Evolutionary conservation across 1,139 yeast genomes (phyloP), one percentile per base, ranked within the genome.

Genomic region (Oligophagozyma castellii): DNA sequence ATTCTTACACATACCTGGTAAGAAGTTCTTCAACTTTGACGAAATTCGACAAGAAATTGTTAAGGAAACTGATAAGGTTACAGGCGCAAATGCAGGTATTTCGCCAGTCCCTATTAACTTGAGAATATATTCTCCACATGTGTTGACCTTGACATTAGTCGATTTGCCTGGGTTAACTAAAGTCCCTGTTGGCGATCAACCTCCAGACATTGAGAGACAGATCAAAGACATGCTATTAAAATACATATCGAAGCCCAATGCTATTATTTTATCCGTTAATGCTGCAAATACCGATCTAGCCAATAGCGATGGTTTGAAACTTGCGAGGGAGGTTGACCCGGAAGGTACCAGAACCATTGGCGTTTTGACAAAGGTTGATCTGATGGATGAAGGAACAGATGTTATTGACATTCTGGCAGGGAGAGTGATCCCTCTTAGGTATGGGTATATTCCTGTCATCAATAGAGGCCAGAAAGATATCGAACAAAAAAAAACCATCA

Each of bases 101-200:
- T 81, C 95, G 2, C 69, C 95, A 1, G 73, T 73, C 13, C 98
- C 98, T 34, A 89, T 89, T 54, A 89, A 89, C 56, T 67, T 89
- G 53, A 70, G 95, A 58, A 84, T 89, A 42, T 86, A 79, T 56
- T 86, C 96, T 16, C 98, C 99, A 10, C 89, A 86, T 51, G 98
- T 89, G 29, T 66, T 89, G 49, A 89, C 96, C 10, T 70, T 89
- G 56, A 92, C 99, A 3, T 69, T 89, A 49, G 98, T 89, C 24
- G 99, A 89, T 64, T 67, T 89, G 46, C 99, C 99, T 10, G 99
- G 99, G 37, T 68, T 92, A 50, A 89, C 99, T 18, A 89, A 89
- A 57, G 98, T 92, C 23, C 98, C 99, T n/a, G 96, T 89, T 29
- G 99, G 99, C 27, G 98, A 89, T 56, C 99, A 89, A 59, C 99